Base-by-base conservation (phyloP, 805 yeast genomes). In the Teunomyces panamensis region DNA sequence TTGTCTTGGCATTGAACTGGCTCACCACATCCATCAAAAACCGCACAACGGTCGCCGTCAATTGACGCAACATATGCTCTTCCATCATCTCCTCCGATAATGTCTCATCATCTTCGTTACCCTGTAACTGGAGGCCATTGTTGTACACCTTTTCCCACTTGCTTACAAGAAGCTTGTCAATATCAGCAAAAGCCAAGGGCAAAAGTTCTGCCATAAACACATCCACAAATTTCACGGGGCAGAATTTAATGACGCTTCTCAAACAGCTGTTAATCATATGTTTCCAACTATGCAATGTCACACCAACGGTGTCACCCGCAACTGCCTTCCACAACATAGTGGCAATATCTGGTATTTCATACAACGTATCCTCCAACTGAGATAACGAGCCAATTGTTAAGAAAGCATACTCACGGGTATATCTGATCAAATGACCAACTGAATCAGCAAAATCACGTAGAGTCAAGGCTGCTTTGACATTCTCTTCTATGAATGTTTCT, bases 51-150 rank as follows among this genome's bases (percentile, higher is more conserved):
- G 95, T 91, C 1, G 96, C 96, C 0, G 98, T 91, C 34, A 94
- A 77, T 63, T 94, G 98, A 56, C 99, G 76, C 50, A 92, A 71
- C 74, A 92, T 78, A 65, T 92, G 96, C 63, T 94, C 99, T 56
- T 92, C 97, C 87, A 94, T 85, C 95, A 94, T 94, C 62, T 94
- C 99, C 56, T 91, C 97, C n/a, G 94, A 85, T 58, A 92, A 74
- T 20, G 89, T 88, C 45, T 84, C 91, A 56, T 90, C 96, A 51
- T 83, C 85, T 37, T 79, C 82, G 37, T 78, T 76, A 0, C 83
- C 83, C 55, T 78, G 81, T 34, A 77, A 65, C 53, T 79, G 82
- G 33, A 80, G 59, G 2, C 86, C 85, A 29, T 78, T 81, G 46
- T 71, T 65, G 61, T 78, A 81, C 14, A 83, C 87, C 53, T 73